Evolutionary conservation across 2,329 filamentous ascomycete genomes (phyloP).

Genomic region (Triangularia verruculosa): DNA sequence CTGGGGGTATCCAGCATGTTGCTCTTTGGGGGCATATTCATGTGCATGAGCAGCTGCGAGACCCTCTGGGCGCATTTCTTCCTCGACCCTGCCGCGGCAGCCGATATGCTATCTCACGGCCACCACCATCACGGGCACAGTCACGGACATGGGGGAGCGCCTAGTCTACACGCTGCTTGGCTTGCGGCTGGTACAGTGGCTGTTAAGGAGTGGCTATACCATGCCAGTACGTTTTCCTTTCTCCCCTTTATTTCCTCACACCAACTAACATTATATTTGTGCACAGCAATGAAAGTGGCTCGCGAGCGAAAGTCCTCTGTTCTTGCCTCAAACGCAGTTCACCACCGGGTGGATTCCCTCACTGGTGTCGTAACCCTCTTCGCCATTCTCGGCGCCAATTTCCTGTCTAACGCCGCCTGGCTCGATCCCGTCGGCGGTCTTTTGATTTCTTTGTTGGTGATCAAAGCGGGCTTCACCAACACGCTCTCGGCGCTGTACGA

Average conservation of each 20-base stretch:
- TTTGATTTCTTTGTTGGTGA: conserved; percentile 88
- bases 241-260: background rate
- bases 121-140: conserved; percentile 62
- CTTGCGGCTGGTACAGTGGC: conserved; percentile 84
- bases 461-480: conserved; percentile 85
- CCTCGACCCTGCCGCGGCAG: conserved; percentile 57
- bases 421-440: conserved; percentile 91
- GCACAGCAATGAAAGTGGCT: conserved; percentile 86
- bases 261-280: background rate
- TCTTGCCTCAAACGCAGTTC: conserved; percentile 90
- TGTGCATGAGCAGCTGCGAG: conserved; percentile 75
- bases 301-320: conserved; percentile 92
- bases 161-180: conserved; percentile 93
- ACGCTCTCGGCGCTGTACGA: conserved; percentile 79
- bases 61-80: conserved; percentile 71
- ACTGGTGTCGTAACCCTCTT: conserved; percentile 90
- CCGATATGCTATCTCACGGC: conserved; percentile 51
- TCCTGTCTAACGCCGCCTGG: conserved; percentile 83
- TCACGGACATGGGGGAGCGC: conserved; percentile 63
- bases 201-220: conserved; percentile 95
- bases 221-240: conserved; percentile 75
- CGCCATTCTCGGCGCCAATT: conserved; percentile 85
- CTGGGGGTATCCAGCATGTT: conserved; percentile 90
- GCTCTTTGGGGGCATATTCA: conserved; percentile 83
- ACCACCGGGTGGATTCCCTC: conserved; percentile 93